Evolutionary conservation across 345 rosid species (phyloP).

Genomic region (Syzygium oleosum): DNA sequence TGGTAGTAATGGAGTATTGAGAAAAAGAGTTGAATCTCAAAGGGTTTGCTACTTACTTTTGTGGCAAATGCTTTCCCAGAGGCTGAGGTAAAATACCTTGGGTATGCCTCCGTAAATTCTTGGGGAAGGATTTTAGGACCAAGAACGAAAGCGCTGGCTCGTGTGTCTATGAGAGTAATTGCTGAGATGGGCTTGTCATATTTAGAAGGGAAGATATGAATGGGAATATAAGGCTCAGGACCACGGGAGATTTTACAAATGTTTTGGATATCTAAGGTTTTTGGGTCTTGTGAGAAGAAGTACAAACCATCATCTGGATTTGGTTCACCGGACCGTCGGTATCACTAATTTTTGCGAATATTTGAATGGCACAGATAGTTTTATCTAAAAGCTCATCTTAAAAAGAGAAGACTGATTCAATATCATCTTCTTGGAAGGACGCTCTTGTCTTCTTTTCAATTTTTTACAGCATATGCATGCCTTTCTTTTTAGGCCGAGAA

Average conservation of each 20-base stretch:
- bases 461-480: neutral
- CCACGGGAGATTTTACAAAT: neutral
- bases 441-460: neutral
- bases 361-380: neutral
- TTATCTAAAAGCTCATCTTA: neutral
- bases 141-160: neutral
- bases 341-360: neutral
- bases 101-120: neutral
- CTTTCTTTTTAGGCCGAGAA: neutral
- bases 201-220: neutral
- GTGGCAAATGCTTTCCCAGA: neutral
- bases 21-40: neutral
- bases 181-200: neutral
- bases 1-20: neutral
- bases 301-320: neutral
- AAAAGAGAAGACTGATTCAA: neutral
- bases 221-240: neutral
- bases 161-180: neutral
- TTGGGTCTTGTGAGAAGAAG: neutral
- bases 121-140: neutral
- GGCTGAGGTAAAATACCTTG: neutral
- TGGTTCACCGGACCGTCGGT: neutral
- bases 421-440: neutral
- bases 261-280: neutral
- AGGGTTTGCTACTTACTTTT: neutral